Percentiles rank a stretch among this genome's conserved stretches.
phyloP scores from a whole-genome alignment of 108 stramenopile genomes.

The Fragilariopsis cylindrus region DNA sequence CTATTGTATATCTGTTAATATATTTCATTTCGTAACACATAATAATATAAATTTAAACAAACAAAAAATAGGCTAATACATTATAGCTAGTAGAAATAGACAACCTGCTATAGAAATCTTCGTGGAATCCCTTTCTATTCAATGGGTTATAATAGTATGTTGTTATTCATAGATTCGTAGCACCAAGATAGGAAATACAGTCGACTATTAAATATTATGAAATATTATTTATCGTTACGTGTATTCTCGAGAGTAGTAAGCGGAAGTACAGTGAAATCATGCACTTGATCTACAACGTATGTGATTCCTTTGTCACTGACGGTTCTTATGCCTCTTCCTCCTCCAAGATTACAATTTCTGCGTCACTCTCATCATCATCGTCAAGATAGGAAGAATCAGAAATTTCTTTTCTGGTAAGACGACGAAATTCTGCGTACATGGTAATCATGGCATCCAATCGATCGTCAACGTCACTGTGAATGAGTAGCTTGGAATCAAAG shows the following conservation, averaged over 20 bases:
- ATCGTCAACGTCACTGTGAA: slow-evolving; percentile 5
- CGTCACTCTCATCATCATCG: slow-evolving; percentile 1
- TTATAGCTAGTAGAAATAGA: not conserved
- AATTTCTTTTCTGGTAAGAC: slow-evolving; percentile 45
- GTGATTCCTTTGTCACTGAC: not conserved
- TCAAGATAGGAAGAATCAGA: not conserved
- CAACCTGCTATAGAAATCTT: not conserved
- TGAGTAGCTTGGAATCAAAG: slow-evolving; percentile 30
- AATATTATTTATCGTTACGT: no score
- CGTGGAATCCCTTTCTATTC: no score
- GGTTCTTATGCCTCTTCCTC: not conserved
- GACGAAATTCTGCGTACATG: slow-evolving; percentile 60
- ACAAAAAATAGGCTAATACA: slow-evolving; percentile 4
- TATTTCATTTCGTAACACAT: not conserved
- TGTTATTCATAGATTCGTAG: no score
- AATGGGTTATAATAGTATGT: no score
- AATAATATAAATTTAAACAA: not conserved
- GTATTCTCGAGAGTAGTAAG: no score
- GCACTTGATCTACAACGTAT: not conserved
- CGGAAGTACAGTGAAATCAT: not conserved
- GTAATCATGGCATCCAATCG: slow-evolving; percentile 27
- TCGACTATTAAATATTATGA: no score
- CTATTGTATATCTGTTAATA: not conserved
- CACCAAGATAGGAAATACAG: no score
- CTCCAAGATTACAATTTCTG: slow-evolving; percentile 3